These are phyloP conservation scores for Achlya hypogyna DNA, from an alignment of 352 stramenopile genomes.

Conservation along the genomic window DNA sequence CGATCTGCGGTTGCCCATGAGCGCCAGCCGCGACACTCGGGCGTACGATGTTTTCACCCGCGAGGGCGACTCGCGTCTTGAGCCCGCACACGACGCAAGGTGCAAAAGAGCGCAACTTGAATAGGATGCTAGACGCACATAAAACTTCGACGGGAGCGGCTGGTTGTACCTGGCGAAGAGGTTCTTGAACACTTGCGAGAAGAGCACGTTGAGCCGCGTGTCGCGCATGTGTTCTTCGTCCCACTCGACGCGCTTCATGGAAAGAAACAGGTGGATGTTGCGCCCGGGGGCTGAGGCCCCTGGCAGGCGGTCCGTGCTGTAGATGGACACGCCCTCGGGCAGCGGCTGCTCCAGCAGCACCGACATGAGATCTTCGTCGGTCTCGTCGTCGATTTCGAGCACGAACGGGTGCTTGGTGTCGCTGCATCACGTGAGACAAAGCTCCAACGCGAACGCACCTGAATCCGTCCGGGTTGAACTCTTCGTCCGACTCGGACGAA, in stretches of 20 bases:
- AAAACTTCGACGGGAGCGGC: neutral
- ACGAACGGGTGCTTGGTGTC: conserved; percentile 84
- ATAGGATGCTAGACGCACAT: conserved; percentile 38
- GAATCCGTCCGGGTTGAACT: conserved; percentile 51
- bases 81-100: conserved; percentile 76
- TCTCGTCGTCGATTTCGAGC: conserved; percentile 88
- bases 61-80: conserved; percentile 61
- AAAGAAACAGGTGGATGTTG: conserved; percentile 80
- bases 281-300: conserved; percentile 56
- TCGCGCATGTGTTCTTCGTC: conserved; percentile 82
- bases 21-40: neutral
- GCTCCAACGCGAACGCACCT: neutral
- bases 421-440: conserved; percentile 22
- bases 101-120: conserved; percentile 61
- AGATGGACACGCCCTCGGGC: conserved; percentile 80
- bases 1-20: conserved; percentile 35
- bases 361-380: conserved; percentile 88
- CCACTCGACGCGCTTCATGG: conserved; percentile 82
- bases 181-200: conserved; percentile 79
- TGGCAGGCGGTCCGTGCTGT: conserved; percentile 69
- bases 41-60: conserved; percentile 72
- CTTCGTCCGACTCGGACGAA: conserved; percentile 70
- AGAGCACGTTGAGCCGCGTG: conserved; percentile 70
- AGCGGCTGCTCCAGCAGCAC: conserved; percentile 82
- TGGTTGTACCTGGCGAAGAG: conserved; percentile 62